Evolutionary conservation across 768 basidiomycete genomes (phyloP), one percentile per base, ranked within the genome.

Genomic region (Lactifluus piperatus): DNA sequence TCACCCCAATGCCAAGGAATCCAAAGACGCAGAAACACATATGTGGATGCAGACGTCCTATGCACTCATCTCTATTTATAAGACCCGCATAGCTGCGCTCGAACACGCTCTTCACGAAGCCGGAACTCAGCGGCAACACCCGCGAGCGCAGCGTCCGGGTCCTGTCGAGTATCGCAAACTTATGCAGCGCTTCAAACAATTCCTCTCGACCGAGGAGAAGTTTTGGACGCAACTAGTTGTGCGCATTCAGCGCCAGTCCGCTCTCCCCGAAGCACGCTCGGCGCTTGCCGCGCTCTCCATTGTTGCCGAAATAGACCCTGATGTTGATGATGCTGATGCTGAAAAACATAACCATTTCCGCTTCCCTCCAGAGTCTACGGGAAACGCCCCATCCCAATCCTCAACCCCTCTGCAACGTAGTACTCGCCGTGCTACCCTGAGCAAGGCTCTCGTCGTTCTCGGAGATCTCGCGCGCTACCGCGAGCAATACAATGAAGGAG

Each of bases 1-100:
- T 22, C 76, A 88, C 67, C 85, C 88, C 2, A 81, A 79, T 66
- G 78, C 86, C 44, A 80, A 77, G 50, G 88, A 91, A 71, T 83
- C 85, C 49, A 84, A 85, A 68, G 87, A 91, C 73, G 82, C 81
- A 43, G 88, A 93, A 68, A 88, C 80, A 30, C 84, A 88, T 63
- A 79, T 95, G 9, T 95, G 93, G 92, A 90, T 93, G 83, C 87
- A 91, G 68, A 94, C 93, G 0, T 88, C 90, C 37, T 89, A 95
- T 72, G 78, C 81, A 39, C 82, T 92, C 73, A 95, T 95, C 63
- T 75, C 86, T 16, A 77, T 80, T 24, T 94, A 91, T 77, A 93
- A 94, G 70, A 80, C 86, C 62, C 82, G 78, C 48, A 81, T 94
- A 66, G 72, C 82, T 43, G 70, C 75, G 0, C 78, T 91, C 54